These are phyloP conservation scores for Amanita jacksonii DNA, from an alignment of 768 basidiomycete species.

Conservation along the genomic window DNA sequence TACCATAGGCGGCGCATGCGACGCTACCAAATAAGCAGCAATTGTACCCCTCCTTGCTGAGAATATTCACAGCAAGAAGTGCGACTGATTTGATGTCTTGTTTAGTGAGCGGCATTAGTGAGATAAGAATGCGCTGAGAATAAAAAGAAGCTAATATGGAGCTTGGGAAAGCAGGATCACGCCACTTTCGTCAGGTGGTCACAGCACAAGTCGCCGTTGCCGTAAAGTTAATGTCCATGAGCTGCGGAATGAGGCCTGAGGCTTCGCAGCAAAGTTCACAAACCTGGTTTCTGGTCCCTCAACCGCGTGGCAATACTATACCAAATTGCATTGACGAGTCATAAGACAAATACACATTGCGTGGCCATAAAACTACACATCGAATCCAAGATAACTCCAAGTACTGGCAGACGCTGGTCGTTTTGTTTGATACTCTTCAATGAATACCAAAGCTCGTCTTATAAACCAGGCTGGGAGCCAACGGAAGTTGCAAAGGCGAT, in stretches of 20 bases:
- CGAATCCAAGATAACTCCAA: background rate
- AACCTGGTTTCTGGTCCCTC: no score
- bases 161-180: background rate
- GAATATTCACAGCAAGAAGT: slow-evolving; percentile 16
- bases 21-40: slow-evolving; percentile 12
- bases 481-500: background rate
- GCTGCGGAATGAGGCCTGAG: no score
- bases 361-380: background rate
- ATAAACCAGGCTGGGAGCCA: background rate
- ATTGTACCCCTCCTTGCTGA: slow-evolving; percentile 8
- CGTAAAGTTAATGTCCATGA: no score
- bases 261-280: no score
- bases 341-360: background rate
- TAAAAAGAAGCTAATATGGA: background rate
- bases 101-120: slow-evolving; percentile 2
- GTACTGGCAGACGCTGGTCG: background rate
- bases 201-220: background rate
- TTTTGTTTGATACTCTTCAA: background rate
- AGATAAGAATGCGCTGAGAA: background rate
- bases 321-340: no score
- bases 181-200: background rate
- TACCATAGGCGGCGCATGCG: slow-evolving; percentile 9
- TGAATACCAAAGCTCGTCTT: background rate
- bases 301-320: no score
- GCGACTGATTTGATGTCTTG: slow-evolving; percentile 19